Evolutionary conservation across 257 asterid genomes (phyloP), one percentile per base, ranked within the genome.

Genomic region (Lycium ferocissimum): DNA sequence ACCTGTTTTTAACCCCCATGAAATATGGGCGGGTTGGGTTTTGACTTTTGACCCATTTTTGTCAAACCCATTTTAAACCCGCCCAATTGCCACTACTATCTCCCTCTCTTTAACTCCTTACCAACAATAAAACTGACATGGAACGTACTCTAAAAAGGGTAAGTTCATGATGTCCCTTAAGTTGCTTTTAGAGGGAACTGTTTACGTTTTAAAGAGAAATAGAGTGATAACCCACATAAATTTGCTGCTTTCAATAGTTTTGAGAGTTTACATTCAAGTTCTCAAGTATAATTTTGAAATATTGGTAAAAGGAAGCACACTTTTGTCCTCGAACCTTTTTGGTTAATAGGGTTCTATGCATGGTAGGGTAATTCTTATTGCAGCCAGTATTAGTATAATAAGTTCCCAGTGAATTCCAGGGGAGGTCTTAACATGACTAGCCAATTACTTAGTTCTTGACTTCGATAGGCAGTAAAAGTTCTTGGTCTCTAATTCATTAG

Each of bases 231-330:
- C 37, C 56, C 81, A 73, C 81, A 47, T 47, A 47, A 73, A 20
- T 20, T 47, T 73, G 40, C 11, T 47, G 57, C 57, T 43, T n/a
- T 59, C 18, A 73, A 5, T 73, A 73, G 37, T 47, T 73, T 47
- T 47, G 40, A 73, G 38, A 20, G 59, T 47, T 45, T 54, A n/a
- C 6, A 0, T 45, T 47, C 81, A 49, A 47, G 40, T 73, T 20
- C n/a, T 47, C 58, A 57, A 5, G 22, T 57, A 57, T 57, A 6
- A 4, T 40, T 40, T 40, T 5, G 14, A 73, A 73, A 47, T 11
- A 11, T 73, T 20, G 81, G 81, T 73, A 73, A 73, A 73, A 73
- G 81, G 81, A 73, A 73, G 40, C 59, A 20, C 38, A 73, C 59
- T 11, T 47, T 73, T 47, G 80, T 73, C 80, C 35, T 47, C 20